Evolutionary conservation across 2,329 filamentous ascomycete species (phyloP), one percentile per base, ranked within the genome.

Genomic region (Pseudogymnoascus pannorum): DNA sequence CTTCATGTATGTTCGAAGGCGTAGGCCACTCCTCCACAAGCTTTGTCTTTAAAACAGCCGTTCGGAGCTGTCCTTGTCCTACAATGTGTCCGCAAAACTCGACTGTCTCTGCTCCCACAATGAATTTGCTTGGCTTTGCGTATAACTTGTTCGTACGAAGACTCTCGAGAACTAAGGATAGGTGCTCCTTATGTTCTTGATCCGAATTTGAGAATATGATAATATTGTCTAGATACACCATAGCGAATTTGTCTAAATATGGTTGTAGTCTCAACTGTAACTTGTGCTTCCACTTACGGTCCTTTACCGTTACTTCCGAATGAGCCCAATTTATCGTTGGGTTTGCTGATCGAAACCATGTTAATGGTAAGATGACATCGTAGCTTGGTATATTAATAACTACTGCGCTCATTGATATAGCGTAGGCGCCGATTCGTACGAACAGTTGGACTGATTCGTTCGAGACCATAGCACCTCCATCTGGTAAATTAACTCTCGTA

Each of bases 191-290:
- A 64, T 68, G 62, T 40, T 65, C 40, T 18, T 67, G 20, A 5
- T 61, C 35, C 14, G 14, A 59, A 8, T 65, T 44, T 31, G 33
- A 69, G 59, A 66, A 74, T 40, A 74, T 71, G 4, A 73, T 58
- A 54, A 73, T 73, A 65, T 74, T 61, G 61, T 72, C 64, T 44
- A 71, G 36, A 44, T 71, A 71, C 33, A 64, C 65, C 44, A 69
- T 58, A 42, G 65, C 5, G 63, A 60, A 51, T 16, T 26, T 60
- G 18, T 60, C 42, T 14, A 60, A 18, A 3, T 51, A 20, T 8
- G 16, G 40, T 4, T 44, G 12, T 11, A 73, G 62, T 1, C 61
- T 5, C n/a, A 36, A 14, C 33, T 36, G 4, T 36, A 36, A 14
- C 33, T 5, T 36, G n/a, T 36, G 33, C 4, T 14, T 36, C 12